phyloP scores from a whole-genome alignment of 2,329 filamentous ascomycete genomes.

The Colletotrichum sp. region DNA sequence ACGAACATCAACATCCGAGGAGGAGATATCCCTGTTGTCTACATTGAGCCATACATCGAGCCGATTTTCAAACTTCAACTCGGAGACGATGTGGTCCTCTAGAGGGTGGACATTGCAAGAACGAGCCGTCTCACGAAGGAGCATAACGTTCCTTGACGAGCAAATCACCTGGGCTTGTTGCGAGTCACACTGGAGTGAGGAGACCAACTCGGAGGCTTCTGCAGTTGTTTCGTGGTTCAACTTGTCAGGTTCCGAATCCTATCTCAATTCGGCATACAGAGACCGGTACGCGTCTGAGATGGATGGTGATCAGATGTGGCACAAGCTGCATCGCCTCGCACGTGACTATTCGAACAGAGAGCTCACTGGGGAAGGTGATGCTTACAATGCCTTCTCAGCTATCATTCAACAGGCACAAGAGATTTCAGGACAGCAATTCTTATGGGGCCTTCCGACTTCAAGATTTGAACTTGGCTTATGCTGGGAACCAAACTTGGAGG shows the following conservation, averaged over 20 bases:
- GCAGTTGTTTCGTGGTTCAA: background rate
- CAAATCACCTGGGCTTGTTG: background rate
- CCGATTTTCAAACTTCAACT: background rate
- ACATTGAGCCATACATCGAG: background rate
- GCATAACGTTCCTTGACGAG: background rate
- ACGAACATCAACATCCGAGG: background rate
- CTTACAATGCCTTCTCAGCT: background rate
- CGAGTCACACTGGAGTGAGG: background rate
- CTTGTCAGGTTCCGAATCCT: background rate
- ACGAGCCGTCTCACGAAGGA: background rate
- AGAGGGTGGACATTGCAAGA: background rate
- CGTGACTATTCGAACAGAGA: background rate
- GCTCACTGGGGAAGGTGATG: background rate
- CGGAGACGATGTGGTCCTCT: background rate
- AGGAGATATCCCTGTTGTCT: background rate
- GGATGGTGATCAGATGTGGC: background rate
- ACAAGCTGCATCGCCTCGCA: background rate
- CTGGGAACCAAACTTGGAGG: background rate
- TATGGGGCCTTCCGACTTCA: background rate
- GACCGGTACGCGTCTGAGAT: background rate
- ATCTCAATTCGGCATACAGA: background rate
- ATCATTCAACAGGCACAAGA: background rate
- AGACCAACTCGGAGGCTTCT: background rate
- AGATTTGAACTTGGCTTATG: background rate
- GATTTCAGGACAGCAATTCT: background rate